Percentiles rank a stretch among this genome's conserved stretches.
These are phyloP conservation scores for Mortierella polycephala DNA, from an alignment of 371 early-diverging fungal genomes.

Conservation along the genomic window DNA sequence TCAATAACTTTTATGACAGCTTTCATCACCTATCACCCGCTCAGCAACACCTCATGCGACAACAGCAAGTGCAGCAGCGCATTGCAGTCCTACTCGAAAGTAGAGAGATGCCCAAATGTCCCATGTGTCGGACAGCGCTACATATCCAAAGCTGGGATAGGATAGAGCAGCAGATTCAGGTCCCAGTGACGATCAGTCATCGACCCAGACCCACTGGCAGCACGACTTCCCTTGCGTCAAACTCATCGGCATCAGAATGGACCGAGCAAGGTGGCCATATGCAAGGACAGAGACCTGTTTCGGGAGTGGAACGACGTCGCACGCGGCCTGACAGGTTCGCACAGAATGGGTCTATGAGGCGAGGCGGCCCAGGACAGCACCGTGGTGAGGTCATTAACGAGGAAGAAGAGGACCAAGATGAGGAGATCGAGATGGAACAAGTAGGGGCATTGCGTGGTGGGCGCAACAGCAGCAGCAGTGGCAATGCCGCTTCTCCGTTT, in stretches of 20 bases:
- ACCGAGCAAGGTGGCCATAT: conserved; percentile 3
- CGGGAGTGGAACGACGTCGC: conserved; percentile 41
- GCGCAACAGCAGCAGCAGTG: conserved; percentile 1
- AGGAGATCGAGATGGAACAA: conserved; percentile 48
- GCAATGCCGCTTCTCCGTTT: conserved; percentile 8
- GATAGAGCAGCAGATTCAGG: conserved; percentile 43
- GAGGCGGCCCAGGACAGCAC: conserved; percentile 1
- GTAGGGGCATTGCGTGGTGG: conserved; percentile 13
- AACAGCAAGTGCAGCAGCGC: conserved; percentile 38
- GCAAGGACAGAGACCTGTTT: conserved; percentile 29
- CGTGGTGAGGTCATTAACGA: conserved; percentile 27
- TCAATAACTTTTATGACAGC: conserved; percentile 19
- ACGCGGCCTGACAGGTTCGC: conserved; percentile 20
- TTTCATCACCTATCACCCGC: conserved; percentile 21
- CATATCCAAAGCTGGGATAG: conserved; percentile 51
- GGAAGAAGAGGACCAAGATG: conserved; percentile 28
- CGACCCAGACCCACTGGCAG: conserved; percentile 17
- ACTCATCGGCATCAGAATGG: conserved; percentile 21
- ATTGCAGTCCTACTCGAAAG: conserved; percentile 37
- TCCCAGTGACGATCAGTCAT: conserved; percentile 29
- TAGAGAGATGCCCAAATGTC: conserved; percentile 53
- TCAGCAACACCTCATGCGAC: conserved; percentile 29
- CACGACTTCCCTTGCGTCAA: neutral
- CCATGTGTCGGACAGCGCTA: conserved; percentile 50
- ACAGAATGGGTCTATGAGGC: conserved; percentile 3